A percentile compares a stretch with the other conserved stretches of the same genome.
Evolutionary conservation across 768 basidiomycete genomes (phyloP).

Genomic region (Pleurotus citrinopileatus): DNA sequence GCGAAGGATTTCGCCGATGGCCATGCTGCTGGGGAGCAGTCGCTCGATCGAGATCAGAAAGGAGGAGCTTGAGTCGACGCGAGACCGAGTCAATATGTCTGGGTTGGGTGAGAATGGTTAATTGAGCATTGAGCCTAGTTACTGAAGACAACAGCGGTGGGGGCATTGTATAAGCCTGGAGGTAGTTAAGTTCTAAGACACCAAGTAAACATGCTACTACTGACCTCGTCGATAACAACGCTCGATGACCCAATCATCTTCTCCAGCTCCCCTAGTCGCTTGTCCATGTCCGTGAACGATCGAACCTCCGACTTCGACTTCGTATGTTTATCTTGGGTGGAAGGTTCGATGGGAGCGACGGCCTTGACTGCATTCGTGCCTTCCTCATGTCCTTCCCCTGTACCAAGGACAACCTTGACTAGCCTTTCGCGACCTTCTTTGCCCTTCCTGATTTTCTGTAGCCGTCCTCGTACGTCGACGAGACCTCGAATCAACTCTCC

Average conservation of each 20-base stretch:
- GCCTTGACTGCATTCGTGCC: constrained; percentile 7
- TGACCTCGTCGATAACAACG: constrained; percentile 78
- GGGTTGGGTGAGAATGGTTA: constrained; percentile 89
- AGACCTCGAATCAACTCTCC: constrained; percentile 75
- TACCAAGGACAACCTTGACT: constrained; percentile 54
- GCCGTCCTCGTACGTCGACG: constrained; percentile 66
- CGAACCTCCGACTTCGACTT: constrained; percentile 37
- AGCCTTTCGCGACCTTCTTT: constrained; percentile 65
- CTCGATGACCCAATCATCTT: constrained; percentile 79
- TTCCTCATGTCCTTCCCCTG: constrained; percentile 17
- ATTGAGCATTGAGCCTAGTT: constrained; percentile 77
- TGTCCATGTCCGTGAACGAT: constrained; percentile 73
- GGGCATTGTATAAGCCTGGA: constrained; percentile 67
- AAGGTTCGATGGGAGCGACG: background rate
- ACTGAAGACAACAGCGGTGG: constrained; percentile 82
- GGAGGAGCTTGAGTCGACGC: constrained; percentile 85
- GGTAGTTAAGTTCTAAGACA: background rate
- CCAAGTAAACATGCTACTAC: constrained; percentile 15
- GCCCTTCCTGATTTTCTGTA: constrained; percentile 64
- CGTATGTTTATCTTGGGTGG: background rate
- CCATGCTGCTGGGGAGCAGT: constrained; percentile 49
- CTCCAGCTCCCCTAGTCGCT: constrained; percentile 81
- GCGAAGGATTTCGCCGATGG: constrained; percentile 43
- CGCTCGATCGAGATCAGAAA: constrained; percentile 88
- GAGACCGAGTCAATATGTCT: constrained; percentile 96